phyloP scores from a whole-genome alignment of 495 filamentous ascomycete genomes.

The Penicillium bovifimosum region DNA sequence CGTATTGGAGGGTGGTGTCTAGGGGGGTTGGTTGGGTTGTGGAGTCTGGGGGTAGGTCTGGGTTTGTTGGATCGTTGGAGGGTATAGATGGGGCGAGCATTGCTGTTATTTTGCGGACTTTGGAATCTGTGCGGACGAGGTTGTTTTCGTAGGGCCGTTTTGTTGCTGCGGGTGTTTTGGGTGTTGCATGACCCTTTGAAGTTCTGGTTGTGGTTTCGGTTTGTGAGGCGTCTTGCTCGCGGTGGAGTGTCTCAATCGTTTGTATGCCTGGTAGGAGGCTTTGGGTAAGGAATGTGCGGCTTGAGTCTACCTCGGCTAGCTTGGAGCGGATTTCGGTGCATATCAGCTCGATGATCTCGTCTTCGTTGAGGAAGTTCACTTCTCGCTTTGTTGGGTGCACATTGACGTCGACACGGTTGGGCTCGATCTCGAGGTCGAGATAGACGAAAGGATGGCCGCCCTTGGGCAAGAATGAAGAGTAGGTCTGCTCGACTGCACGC shows the following conservation, averaged over 20 bases:
- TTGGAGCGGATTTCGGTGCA: constrained; percentile 75
- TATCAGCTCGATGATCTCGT: constrained; percentile 88
- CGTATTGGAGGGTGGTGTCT: constrained; percentile 59
- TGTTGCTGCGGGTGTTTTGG: constrained; percentile 40
- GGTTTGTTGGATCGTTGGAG: constrained; percentile 12
- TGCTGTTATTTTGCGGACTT: constrained; percentile 88
- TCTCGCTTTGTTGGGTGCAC: constrained; percentile 97
- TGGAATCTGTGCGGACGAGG: constrained; percentile 85
- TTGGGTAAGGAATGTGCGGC: constrained; percentile 90
- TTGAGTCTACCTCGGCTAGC: constrained; percentile 85
- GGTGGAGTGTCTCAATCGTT: constrained; percentile 30
- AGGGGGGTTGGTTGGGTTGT: constrained; percentile 14
- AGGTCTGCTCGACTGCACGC: constrained; percentile 87
- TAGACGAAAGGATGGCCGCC: constrained; percentile 93
- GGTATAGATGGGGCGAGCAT: constrained; percentile 62
- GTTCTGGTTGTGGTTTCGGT: constrained; percentile 15
- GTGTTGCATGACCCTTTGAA: constrained; percentile 7
- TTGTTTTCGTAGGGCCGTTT: constrained; percentile 78
- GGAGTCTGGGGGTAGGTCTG: constrained; percentile 11
- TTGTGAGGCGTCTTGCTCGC: constrained; percentile 2
- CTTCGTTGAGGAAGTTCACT: constrained; percentile 97
- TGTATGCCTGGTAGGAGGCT: constrained; percentile 68
- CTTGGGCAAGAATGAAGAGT: constrained; percentile 86
- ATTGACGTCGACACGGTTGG: constrained; percentile 92
- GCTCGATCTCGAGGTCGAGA: constrained; percentile 88